Percentiles rank a stretch among this genome's conserved stretches.
Evolutionary conservation across 371 early-diverging fungal genomes (phyloP).

Genomic region (Rhizopus stolonifer): DNA sequence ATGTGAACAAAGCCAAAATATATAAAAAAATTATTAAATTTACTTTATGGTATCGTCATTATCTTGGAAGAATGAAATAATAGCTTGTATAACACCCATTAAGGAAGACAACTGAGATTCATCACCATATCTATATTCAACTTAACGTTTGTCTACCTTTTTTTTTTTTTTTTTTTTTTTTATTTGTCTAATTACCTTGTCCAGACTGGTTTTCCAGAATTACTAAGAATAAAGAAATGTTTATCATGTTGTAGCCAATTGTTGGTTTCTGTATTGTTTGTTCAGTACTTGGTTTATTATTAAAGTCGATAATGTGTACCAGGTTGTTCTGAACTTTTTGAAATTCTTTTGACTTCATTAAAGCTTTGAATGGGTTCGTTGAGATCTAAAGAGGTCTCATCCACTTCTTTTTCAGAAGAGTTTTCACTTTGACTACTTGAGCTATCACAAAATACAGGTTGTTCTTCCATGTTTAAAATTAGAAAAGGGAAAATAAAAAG

Average conservation of each 20-base stretch:
- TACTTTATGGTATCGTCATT: constrained; percentile 79
- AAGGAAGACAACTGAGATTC: constrained; percentile 84
- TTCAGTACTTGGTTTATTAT: not conserved
- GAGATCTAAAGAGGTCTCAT: constrained; percentile 29
- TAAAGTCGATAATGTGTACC: not conserved
- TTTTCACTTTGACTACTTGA: not conserved
- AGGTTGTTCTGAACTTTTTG: constrained; percentile 33
- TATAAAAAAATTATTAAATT: not conserved
- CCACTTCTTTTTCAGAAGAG: not conserved
- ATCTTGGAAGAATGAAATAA: constrained; percentile 83
- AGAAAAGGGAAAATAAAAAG: not conserved
- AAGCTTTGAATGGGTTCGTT: constrained; percentile 37
- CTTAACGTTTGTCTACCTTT: not conserved
- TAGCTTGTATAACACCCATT: constrained; percentile 92
- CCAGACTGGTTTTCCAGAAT: constrained; percentile 89
- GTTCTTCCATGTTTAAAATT: not conserved
- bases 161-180: not conserved
- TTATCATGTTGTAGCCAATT: constrained; percentile 68
- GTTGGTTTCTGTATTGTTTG: constrained; percentile 16
- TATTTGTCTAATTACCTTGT: constrained; percentile 45
- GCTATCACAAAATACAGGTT: not conserved
- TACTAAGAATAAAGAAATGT: constrained; percentile 82
- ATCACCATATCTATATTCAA: constrained; percentile 88
- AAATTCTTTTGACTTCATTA: constrained; percentile 43
- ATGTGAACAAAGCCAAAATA: not conserved